Evolutionary conservation across 805 yeast genomes (phyloP).

Genomic region (Wickerhamomyces hampshirensis): DNA sequence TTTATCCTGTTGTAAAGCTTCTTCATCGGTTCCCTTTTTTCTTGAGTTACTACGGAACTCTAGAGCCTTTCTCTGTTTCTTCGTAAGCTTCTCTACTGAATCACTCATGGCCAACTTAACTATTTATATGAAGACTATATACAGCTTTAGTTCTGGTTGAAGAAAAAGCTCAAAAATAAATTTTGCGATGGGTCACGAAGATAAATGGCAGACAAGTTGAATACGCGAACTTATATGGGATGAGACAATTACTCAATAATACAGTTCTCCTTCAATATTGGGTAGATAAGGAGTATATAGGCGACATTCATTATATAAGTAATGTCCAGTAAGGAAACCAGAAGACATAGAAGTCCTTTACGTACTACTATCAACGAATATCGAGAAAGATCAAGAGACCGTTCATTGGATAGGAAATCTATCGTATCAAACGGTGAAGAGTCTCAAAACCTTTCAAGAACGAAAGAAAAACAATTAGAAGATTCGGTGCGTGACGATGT

Average conservation of each 20-base stretch:
- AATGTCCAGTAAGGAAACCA: too few relatives aligned
- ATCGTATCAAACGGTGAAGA: too few relatives aligned
- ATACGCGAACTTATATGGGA: too few relatives aligned
- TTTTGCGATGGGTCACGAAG: constrained; percentile 2
- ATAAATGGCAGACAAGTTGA: neutral
- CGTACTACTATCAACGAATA: neutral
- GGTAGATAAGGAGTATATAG: too few relatives aligned
- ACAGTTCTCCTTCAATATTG: too few relatives aligned
- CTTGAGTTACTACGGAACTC: constrained; percentile 42
- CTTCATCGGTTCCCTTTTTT: constrained; percentile 20
- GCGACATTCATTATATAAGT: too few relatives aligned
- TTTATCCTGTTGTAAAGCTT: constrained; percentile 22
- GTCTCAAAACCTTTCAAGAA: too few relatives aligned
- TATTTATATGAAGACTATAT: too few relatives aligned
- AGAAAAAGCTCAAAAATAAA: constrained; percentile 1
- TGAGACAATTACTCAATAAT: neutral
- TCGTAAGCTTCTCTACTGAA: constrained; percentile 43
- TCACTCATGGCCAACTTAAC: constrained; percentile 9
- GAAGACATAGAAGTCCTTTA: neutral
- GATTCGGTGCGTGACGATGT: too few relatives aligned
- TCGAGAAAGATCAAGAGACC: constrained; percentile 1
- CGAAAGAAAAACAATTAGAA: too few relatives aligned
- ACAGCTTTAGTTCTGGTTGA: too few relatives aligned
- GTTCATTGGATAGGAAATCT: neutral
- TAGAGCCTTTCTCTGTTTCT: constrained; percentile 60